These are phyloP conservation scores for Pseudogymnoascus sp. DNA, from an alignment of 2,329 filamentous ascomycete species.

Conservation along the genomic window DNA sequence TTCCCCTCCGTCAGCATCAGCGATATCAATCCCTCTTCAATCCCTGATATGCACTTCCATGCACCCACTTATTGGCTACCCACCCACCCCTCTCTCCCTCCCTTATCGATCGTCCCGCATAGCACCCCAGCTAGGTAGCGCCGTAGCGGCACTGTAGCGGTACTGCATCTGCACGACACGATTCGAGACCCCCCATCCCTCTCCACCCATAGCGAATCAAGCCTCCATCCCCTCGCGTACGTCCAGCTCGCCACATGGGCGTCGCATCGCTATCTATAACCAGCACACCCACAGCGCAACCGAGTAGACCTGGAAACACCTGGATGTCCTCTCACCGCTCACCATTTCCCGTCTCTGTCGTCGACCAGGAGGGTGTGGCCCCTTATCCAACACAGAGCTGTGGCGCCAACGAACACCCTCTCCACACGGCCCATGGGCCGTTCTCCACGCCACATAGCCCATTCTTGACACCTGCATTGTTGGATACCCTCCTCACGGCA, in stretches of 20 bases:
- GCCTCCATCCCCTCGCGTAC: neutral
- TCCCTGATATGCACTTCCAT: neutral
- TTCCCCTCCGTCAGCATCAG: neutral
- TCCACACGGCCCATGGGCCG: neutral
- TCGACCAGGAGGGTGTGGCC: neutral
- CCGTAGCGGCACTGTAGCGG: neutral
- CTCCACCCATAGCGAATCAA: neutral
- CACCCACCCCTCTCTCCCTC: neutral
- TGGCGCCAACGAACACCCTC: neutral
- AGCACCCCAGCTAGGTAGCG: neutral
- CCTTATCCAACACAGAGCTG: neutral
- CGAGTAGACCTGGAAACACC: neutral
- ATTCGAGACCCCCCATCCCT: neutral
- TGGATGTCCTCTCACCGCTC: neutral
- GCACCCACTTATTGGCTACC: neutral
- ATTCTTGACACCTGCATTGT: neutral
- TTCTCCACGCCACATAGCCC: neutral
- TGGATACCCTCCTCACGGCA: neutral
- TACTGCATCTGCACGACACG: slow-evolving; percentile 4
- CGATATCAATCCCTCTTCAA: neutral
- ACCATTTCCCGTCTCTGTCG: neutral
- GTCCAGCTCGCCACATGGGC: neutral
- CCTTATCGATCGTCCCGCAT: slow-evolving; percentile 7
- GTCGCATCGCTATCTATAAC: neutral
- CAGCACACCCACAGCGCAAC: neutral